phyloP scores from a whole-genome alignment of 2,329 filamentous ascomycete genomes.

The Alternaria consortialis region DNA sequence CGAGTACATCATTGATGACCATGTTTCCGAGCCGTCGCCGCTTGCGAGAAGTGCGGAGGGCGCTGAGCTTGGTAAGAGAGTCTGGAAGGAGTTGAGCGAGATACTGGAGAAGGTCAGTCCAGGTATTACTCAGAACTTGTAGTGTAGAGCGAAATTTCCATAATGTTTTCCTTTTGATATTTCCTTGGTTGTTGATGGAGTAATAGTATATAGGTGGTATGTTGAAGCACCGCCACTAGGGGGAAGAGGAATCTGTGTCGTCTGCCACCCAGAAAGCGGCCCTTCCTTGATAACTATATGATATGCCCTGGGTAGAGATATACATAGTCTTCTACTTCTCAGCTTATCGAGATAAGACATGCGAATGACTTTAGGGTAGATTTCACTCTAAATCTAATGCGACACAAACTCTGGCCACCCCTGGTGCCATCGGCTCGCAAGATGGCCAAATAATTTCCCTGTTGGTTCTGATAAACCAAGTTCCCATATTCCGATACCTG shows the following conservation, averaged over 20 bases:
- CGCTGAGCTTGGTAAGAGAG: conserved; percentile 37
- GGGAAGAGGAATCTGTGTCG: too few relatives aligned
- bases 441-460: background rate
- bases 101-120: conserved; percentile 47
- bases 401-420: too few relatives aligned
- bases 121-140: conserved; percentile 22
- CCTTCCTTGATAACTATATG: too few relatives aligned
- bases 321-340: too few relatives aligned
- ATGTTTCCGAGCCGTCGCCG: conserved; percentile 31
- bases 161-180: background rate
- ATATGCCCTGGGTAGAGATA: too few relatives aligned
- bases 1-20: conserved; percentile 47
- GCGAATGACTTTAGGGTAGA: too few relatives aligned
- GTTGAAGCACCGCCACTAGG: too few relatives aligned
- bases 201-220: background rate
- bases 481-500: background rate
- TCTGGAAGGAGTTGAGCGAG: conserved; percentile 50
- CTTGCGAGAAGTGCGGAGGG: conserved; percentile 48
- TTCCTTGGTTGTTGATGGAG: background rate
- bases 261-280: too few relatives aligned
- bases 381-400: too few relatives aligned
- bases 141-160: background rate
- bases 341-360: too few relatives aligned
- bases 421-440: too few relatives aligned
- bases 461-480: background rate